phyloP scores from a whole-genome alignment of 73 alveolate genomes.

The Effrenium voratum region DNA sequence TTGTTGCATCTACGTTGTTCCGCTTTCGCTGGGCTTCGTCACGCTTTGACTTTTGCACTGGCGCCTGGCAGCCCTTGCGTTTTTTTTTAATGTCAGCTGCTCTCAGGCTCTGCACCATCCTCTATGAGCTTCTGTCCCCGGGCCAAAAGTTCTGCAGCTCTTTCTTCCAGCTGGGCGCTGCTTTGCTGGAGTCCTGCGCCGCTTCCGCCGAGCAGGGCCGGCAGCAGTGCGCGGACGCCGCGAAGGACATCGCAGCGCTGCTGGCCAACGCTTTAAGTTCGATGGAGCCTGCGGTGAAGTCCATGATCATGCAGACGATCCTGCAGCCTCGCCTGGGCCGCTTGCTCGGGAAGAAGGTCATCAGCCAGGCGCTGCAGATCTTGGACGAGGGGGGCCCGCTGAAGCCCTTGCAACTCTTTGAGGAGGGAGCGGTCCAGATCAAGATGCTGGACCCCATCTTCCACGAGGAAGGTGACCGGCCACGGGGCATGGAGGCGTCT shows the following conservation, averaged over 20 bases:
- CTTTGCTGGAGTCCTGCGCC: constrained; percentile 50
- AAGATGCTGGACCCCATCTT: constrained; percentile 86
- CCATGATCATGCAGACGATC: constrained; percentile 30
- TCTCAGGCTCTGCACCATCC: constrained; percentile 7
- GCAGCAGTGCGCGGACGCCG: constrained; percentile 39
- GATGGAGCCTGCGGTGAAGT: neutral
- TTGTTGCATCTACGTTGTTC: neutral
- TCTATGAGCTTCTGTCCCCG: constrained; percentile 50
- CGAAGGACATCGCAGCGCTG: constrained; percentile 50
- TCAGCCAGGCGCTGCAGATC: neutral
- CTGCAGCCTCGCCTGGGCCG: constrained; percentile 31
- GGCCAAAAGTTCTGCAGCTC: constrained; percentile 61
- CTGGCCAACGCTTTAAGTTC: constrained; percentile 5
- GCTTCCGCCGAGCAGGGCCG: constrained; percentile 65
- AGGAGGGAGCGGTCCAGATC: constrained; percentile 82
- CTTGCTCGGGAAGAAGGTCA: neutral
- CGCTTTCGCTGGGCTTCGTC: neutral
- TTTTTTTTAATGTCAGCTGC: neutral
- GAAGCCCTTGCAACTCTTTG: constrained; percentile 17
- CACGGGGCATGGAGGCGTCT: constrained; percentile 82
- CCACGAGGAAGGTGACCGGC: constrained; percentile 92
- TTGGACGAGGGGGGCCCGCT: neutral
- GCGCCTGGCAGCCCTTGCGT: neutral
- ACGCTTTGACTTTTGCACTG: neutral
- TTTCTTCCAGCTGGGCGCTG: constrained; percentile 66